Percentiles rank a stretch among this genome's conserved stretches.
These are phyloP conservation scores for Rossbeevera mucosa DNA, from an alignment of 768 basidiomycete genomes.

Conservation along the genomic window DNA sequence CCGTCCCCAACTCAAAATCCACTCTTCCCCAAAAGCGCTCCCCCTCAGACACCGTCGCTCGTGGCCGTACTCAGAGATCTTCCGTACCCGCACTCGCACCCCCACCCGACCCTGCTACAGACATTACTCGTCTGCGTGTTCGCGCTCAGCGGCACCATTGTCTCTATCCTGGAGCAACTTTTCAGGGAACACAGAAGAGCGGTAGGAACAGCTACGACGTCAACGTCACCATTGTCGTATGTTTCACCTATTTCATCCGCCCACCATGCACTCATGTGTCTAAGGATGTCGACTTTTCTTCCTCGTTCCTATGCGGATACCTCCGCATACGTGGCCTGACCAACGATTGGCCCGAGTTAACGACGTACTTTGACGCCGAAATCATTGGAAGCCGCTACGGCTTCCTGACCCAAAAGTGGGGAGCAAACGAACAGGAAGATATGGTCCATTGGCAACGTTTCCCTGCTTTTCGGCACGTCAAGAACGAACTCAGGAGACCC, in stretches of 20 bases:
- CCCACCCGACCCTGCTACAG: conserved; percentile 52
- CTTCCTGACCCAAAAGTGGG: conserved; percentile 87
- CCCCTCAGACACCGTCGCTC: conserved; percentile 9
- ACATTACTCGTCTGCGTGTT: conserved; percentile 74
- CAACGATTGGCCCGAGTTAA: conserved; percentile 91
- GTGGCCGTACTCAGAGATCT: conserved; percentile 9
- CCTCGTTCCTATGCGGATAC: conserved; percentile 86
- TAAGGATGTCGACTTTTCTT: conserved; percentile 85
- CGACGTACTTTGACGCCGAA: conserved; percentile 95
- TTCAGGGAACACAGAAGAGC: conserved; percentile 89
- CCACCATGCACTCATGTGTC: conserved; percentile 3
- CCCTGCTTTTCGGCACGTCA: conserved; percentile 81
- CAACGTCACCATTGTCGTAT: conserved; percentile 83
- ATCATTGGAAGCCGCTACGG: conserved; percentile 90
- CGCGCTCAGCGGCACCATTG: conserved; percentile 70
- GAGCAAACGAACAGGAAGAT: conserved; percentile 87
- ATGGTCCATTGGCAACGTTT: conserved; percentile 94
- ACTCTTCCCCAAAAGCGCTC: conserved; percentile 17
- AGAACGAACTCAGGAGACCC: conserved; percentile 73
- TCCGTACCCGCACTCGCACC: conserved; percentile 3
- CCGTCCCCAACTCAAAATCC: conserved; percentile 12
- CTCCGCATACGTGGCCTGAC: conserved; percentile 90
- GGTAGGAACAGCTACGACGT: conserved; percentile 95
- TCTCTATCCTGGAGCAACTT: conserved; percentile 83
- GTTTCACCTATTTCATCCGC: conserved; percentile 31